Evolutionary conservation across 768 basidiomycete genomes (phyloP).

Genomic region (Xerocomellus chrysenteron): DNA sequence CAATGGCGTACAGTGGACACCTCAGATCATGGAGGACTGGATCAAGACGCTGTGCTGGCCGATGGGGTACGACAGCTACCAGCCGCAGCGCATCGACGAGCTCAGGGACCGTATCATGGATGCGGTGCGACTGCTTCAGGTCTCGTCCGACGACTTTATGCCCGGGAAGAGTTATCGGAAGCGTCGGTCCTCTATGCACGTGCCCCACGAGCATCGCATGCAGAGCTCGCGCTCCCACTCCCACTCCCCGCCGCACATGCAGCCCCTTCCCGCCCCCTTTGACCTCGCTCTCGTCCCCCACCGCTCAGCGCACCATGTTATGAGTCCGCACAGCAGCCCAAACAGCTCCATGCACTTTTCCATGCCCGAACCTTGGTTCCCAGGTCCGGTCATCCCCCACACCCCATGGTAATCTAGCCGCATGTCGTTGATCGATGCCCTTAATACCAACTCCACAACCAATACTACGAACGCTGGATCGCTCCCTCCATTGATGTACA

Average conservation of each 20-base stretch:
- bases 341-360: background rate
- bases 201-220: background rate
- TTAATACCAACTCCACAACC: background rate
- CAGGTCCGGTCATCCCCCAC: background rate
- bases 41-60: conserved; percentile 56
- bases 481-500: conserved; percentile 5
- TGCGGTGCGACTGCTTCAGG: conserved; percentile 40
- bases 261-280: background rate
- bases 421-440: conserved; percentile 17
- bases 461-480: background rate
- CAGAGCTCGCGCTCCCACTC: background rate
- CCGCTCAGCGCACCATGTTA: background rate
- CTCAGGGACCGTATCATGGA: conserved; percentile 53
- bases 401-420: too few species aligned
- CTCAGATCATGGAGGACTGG: conserved; percentile 55
- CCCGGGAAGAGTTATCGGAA: background rate
- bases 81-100: conserved; percentile 41
- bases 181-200: conserved; percentile 14
- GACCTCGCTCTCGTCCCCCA: conserved; percentile 1
- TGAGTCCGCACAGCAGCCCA: conserved; percentile 15
- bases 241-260: background rate
- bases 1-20: conserved; percentile 55
- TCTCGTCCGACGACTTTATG: conserved; percentile 16
- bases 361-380: conserved; percentile 30
- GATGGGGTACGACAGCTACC: conserved; percentile 59